Evolutionary conservation across 2,329 filamentous ascomycete species (phyloP).

Genomic region (Berkeleyomyces basicola): DNA sequence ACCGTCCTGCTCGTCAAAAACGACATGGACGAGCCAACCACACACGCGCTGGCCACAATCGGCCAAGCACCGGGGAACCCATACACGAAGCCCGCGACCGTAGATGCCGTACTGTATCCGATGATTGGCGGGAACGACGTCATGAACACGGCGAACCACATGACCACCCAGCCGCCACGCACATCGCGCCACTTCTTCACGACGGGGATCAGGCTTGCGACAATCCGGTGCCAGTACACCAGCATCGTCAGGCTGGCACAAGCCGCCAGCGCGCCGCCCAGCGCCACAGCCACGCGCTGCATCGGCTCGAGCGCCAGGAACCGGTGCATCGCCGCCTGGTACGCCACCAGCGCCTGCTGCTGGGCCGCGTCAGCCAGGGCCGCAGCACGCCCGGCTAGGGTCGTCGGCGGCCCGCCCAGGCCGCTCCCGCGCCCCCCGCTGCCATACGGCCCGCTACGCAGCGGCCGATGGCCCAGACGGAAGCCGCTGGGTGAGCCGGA

Average conservation of each 20-base stretch:
- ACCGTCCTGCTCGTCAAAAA: constrained; percentile 71
- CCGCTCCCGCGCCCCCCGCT: constrained; percentile 11
- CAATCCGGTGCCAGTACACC: constrained; percentile 65
- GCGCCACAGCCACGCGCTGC: constrained; percentile 37
- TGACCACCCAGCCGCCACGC: constrained; percentile 53
- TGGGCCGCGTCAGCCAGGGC: constrained; percentile 21
- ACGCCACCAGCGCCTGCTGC: constrained; percentile 27
- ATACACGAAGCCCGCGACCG: constrained; percentile 37
- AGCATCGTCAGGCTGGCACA: constrained; percentile 50
- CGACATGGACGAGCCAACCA: constrained; percentile 59
- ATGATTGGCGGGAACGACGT: constrained; percentile 78
- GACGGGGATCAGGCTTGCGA: constrained; percentile 54
- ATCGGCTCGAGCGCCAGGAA: constrained; percentile 40
- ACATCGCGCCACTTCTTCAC: constrained; percentile 64
- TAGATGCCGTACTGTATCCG: constrained; percentile 62
- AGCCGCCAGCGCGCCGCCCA: constrained; percentile 32
- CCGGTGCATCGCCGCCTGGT: constrained; percentile 22
- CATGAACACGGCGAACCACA: constrained; percentile 58
- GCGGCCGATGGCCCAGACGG: constrained; percentile 16
- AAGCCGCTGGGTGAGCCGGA: constrained; percentile 21
- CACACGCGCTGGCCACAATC: constrained; percentile 61
- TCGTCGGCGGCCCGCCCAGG: neutral
- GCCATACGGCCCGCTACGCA: constrained; percentile 26
- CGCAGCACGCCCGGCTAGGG: neutral
- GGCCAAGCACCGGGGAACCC: constrained; percentile 56